Conservation (phyloP, 371 early-diverging fungal genomes). For the Catenaria anguillulae region DNA sequence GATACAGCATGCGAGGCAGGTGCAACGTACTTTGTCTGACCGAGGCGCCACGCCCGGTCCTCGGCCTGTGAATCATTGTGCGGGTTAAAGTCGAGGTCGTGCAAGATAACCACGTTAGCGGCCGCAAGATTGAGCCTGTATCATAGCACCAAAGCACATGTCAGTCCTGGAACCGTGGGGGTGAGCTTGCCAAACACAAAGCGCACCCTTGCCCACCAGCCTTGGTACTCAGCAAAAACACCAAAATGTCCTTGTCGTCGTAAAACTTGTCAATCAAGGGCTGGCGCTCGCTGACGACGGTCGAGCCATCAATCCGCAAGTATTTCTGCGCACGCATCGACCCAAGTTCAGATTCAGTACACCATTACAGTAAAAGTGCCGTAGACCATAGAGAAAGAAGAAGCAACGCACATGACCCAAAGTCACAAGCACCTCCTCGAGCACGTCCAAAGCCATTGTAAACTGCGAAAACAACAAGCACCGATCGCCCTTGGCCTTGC, state of each 20-base stretch:
- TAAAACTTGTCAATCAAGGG: conserved; percentile 63
- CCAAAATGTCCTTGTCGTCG: conserved; percentile 32
- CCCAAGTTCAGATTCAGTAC: too few species aligned
- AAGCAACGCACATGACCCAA: conserved; percentile 19
- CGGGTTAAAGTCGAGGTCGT: conserved; percentile 88
- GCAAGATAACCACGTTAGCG: conserved; percentile 77
- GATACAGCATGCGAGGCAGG: too few species aligned
- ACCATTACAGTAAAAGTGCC: neutral
- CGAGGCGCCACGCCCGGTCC: conserved; percentile 45
- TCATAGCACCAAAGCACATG: conserved; percentile 8
- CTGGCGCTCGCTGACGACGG: conserved; percentile 53
- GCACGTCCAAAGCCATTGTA: conserved; percentile 46
- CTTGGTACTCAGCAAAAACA: conserved; percentile 80
- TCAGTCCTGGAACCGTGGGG: neutral
- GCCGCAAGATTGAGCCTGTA: conserved; percentile 63
- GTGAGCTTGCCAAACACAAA: neutral
- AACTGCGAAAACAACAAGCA: conserved; percentile 72
- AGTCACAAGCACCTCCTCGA: conserved; percentile 33
- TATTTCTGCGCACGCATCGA: conserved; percentile 15
- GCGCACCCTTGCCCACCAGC: conserved; percentile 69
- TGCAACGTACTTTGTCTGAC: conserved; percentile 2
- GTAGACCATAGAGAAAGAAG: neutral
- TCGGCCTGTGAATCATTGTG: conserved; percentile 92
- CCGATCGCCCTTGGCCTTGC: conserved; percentile 38
- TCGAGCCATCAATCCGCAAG: conserved; percentile 46